Evolutionary conservation across 2,329 filamentous ascomycete species (phyloP).

Genomic region (Elsinoe arachidis): DNA sequence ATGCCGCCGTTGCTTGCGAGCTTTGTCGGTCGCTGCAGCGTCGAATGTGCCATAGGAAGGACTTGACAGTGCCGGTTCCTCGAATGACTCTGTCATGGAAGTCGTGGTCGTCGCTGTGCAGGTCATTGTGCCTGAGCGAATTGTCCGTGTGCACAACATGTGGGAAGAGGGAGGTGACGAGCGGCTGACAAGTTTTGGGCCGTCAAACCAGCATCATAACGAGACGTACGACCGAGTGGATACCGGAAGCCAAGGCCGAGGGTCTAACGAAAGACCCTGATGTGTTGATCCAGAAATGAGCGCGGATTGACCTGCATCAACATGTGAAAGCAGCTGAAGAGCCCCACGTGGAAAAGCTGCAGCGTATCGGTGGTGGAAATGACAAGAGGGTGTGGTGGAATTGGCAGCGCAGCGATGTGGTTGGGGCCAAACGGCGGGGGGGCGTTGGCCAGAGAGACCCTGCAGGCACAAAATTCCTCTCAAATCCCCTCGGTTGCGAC

Average conservation of each 20-base stretch:
- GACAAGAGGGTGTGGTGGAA: not conserved
- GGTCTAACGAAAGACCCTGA: not conserved
- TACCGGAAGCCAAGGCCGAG: not conserved
- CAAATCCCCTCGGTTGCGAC: not conserved
- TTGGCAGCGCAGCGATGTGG: not conserved
- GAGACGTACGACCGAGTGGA: not conserved
- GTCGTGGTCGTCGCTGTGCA: slow-evolving; percentile 18
- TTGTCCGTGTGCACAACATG: not conserved
- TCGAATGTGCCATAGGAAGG: slow-evolving; percentile 28
- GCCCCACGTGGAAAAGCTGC: slow-evolving; percentile 3
- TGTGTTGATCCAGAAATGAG: not conserved
- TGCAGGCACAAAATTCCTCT: not conserved
- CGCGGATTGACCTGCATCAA: not conserved
- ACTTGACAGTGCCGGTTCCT: slow-evolving; percentile 36
- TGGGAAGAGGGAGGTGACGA: not conserved
- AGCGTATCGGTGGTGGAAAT: slow-evolving; percentile 7
- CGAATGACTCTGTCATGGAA: slow-evolving; percentile 28
- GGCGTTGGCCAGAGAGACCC: not conserved
- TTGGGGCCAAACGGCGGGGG: not conserved
- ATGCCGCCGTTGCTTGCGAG: slow-evolving; percentile 35
- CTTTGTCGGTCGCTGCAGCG: slow-evolving; percentile 27
- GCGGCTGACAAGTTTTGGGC: not conserved
- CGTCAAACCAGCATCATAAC: not conserved
- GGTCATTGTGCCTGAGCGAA: slow-evolving; percentile 13
- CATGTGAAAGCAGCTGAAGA: not conserved